Base-by-base conservation (phyloP, 495 filamentous ascomycete species). In the Penicillium roqueforti region DNA sequence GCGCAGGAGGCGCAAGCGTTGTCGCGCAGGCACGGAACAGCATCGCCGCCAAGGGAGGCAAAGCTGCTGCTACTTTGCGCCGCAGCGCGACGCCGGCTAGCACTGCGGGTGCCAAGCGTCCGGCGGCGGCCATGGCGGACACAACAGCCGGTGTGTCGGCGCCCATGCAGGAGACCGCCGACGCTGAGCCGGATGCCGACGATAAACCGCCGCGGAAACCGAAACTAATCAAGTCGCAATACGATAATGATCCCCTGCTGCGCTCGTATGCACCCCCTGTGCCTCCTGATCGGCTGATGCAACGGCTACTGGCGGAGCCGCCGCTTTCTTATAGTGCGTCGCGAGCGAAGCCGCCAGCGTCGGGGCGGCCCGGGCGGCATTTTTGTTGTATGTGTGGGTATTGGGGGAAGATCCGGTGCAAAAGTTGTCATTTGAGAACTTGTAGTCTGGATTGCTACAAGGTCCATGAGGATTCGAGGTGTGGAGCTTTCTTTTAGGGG, bases 331-430 rank as follows among this genome's bases (percentile, higher is more conserved):
- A 95, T 67, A 80, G 82, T 47, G 88, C 87, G 26, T 85, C 91
- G 23, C 77, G 87, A n/a, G 84, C 80, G 0, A 74, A 71, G 10
- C 82, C 83, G 52, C 74, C 81, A 2, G 56, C 73, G 1, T 60
- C 73, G 4, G 62, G 54, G 47, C 83, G 81, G 46, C 83, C 88
- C n/a, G 72, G 77, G 47, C 76, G 90, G 47, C 64, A 67, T 23
- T 96, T 96, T 63, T 96, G 91, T 72, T 88, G 87, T 62, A 85
- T 92, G 47, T 96, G 91, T 70, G 91, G 91, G 28, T 95, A 93
- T 68, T 96, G 92, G 91, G 91, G 91, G 1, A 79, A 87, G 57
- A 87, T 91, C 26, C 82, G 80, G 68, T 96, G 91, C 69, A 82
- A 86, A 73, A 91, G 84, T 70, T 96, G 91, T 71, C 89, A 89